Percentiles rank a stretch among this genome's conserved stretches.
These are phyloP conservation scores for Blumeria graminis DNA, from an alignment of 2,329 filamentous ascomycete genomes.

Conservation along the genomic window DNA sequence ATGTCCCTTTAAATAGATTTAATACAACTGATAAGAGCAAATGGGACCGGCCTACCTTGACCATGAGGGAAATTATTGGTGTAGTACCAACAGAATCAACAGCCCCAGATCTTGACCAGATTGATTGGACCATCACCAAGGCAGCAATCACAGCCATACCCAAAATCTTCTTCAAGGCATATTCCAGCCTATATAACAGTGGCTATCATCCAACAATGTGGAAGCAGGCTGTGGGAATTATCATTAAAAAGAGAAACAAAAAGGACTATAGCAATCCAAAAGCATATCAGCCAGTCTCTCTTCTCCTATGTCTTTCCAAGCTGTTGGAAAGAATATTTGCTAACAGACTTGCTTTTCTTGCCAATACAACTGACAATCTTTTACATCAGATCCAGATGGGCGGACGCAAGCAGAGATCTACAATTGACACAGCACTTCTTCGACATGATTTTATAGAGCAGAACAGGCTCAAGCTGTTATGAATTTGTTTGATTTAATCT, in stretches of 20 bases:
- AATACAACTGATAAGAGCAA: too few relatives aligned
- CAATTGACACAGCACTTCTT: neutral
- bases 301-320: neutral
- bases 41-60: neutral
- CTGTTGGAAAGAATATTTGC: neutral
- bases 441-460: neutral
- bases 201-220: neutral
- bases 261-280: neutral
- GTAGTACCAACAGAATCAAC: neutral
- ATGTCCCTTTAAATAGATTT: too few relatives aligned
- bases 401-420: neutral
- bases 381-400: neutral
- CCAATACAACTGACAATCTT: neutral
- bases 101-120: neutral
- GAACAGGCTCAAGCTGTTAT: too few relatives aligned
- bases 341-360: neutral
- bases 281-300: constrained; percentile 1
- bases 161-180: neutral
- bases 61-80: neutral
- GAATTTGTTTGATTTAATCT: too few relatives aligned
- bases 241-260: neutral
- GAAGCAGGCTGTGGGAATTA: constrained; percentile 1
- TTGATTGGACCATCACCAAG: neutral
- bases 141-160: neutral
- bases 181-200: neutral